Conservation (phyloP, 192 early-diverging fungal species). For the Coemansia sp. region DNA sequence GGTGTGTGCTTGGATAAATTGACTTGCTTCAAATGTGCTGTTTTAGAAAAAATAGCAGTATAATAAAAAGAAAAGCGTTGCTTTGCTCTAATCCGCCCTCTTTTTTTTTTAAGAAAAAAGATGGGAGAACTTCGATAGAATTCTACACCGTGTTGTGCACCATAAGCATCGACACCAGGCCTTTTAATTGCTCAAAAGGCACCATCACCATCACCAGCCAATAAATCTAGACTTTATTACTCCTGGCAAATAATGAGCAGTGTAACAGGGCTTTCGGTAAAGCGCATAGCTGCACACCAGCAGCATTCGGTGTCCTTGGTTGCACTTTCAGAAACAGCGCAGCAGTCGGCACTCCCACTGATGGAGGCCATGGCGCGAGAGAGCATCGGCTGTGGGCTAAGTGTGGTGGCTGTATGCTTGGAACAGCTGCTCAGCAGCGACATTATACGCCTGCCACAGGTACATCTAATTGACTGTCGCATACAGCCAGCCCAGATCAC, state of each 20-base stretch:
- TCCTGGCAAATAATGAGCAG: background rate
- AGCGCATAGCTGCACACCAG: constrained; percentile 40
- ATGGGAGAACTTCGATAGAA: no score
- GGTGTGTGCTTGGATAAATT: no score
- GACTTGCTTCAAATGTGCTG: no score
- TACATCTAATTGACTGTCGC: constrained; percentile 19
- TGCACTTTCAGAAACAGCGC: constrained; percentile 39
- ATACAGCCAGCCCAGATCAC: background rate
- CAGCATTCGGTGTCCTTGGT: constrained; percentile 31
- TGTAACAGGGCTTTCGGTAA: constrained; percentile 24
- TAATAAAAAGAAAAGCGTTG: no score
- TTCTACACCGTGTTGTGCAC: background rate
- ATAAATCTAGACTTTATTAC: no score
- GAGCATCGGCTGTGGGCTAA: constrained; percentile 19
- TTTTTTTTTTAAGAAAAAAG: no score
- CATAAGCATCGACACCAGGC: background rate
- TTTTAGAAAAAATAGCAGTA: no score
- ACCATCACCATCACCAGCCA: no score
- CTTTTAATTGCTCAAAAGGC: no score
- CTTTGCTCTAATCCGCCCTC: no score
- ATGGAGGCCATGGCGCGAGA: constrained; percentile 42
- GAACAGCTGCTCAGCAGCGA: constrained; percentile 23
- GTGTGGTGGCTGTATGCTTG: constrained; percentile 24
- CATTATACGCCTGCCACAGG: constrained; percentile 13
- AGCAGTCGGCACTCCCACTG: constrained; percentile 43